Base-by-base conservation (phyloP, 345 rosid species). In the Nasturtium officinale region DNA sequence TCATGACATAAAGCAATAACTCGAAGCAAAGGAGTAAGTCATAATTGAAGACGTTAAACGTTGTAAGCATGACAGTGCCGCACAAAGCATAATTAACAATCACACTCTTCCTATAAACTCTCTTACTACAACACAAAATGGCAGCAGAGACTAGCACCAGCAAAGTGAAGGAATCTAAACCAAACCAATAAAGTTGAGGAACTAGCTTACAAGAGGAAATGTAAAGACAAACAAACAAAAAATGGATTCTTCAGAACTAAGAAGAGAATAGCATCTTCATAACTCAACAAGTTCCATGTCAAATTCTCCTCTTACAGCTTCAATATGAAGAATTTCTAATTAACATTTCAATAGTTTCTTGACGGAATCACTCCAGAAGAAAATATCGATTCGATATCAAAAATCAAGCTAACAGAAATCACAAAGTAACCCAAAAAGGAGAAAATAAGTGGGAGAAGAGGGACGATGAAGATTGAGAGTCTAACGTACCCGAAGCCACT, bases 401-500 rank as follows among this genome's bases (percentile, higher is more conserved):
- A 16, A 65, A 5, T n/a, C n/a, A 32, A 73, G 48, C 20, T 63
- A 61, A 12, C 42, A 20, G 35, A 23, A 23, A 16, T 23, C 23
- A 33, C 11, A 32, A 5, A 45, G 48, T 45, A 18, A 18, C 42
- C 43, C 11, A 30, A 5, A 13, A 9, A 28, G 20, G 7, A 20
- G 9, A 8, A 42, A 50, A n/a, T 5, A 72, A 43, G 10, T 18
- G 63, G 2, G 65, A 46, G 46, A 28, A 20, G 33, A 30, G 7
- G 20, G 17, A 21, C 6, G 20, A 43, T 12, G 42, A n/a, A 17
- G 29, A 10, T 16, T 6, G n/a, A 55, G 30, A 46, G 58, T 25
- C 33, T 35, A 55, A 73, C 66, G 62, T 59, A 75, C 78, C 73
- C 5, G 60, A 48, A 67, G 63, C 62, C 40, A 48, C 78, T 57